These are phyloP conservation scores for Pseudopithomyces chartarum DNA, from an alignment of 2,329 filamentous ascomycete species.

Conservation along the genomic window DNA sequence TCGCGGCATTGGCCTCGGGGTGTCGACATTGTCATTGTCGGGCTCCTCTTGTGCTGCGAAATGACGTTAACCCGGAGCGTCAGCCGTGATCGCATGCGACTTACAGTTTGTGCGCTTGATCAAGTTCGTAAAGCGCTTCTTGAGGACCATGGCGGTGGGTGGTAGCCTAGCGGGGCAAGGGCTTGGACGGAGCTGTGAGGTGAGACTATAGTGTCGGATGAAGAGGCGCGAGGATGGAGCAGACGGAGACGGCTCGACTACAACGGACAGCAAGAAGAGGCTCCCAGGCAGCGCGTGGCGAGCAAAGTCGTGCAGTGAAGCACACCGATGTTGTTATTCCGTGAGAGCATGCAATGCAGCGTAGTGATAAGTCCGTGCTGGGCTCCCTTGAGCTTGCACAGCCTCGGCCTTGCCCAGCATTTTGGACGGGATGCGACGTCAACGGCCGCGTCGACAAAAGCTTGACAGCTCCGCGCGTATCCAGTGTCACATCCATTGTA, in stretches of 20 bases:
- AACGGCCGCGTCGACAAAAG: slow-evolving; percentile 14
- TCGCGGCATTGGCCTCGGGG: slow-evolving; percentile 70
- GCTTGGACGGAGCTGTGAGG: slow-evolving; percentile 4
- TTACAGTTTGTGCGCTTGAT: slow-evolving; percentile 23
- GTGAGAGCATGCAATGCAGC: background rate
- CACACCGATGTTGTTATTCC: background rate
- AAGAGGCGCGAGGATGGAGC: background rate
- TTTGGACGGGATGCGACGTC: slow-evolving; percentile 7
- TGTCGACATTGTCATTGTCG: slow-evolving; percentile 52
- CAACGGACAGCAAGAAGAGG: background rate
- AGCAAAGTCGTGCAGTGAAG: background rate
- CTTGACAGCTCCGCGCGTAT: background rate
- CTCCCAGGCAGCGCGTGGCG: background rate
- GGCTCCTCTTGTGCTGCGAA: slow-evolving; percentile 33
- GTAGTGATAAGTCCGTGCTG: background rate
- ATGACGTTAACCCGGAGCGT: background rate
- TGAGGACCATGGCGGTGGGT: slow-evolving; percentile 42
- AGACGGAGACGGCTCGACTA: background rate
- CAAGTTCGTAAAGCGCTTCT: slow-evolving; percentile 45
- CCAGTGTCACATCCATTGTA: no score
- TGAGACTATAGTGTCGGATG: background rate
- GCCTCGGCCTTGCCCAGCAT: slow-evolving; percentile 3
- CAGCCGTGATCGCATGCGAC: background rate
- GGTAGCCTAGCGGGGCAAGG: slow-evolving; percentile 3
- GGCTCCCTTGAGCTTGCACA: background rate